A percentile compares a stretch with the other conserved stretches of the same genome.
Conservation (phyloP, 2,329 filamentous ascomycete species). For the Eurotiales sp. region DNA sequence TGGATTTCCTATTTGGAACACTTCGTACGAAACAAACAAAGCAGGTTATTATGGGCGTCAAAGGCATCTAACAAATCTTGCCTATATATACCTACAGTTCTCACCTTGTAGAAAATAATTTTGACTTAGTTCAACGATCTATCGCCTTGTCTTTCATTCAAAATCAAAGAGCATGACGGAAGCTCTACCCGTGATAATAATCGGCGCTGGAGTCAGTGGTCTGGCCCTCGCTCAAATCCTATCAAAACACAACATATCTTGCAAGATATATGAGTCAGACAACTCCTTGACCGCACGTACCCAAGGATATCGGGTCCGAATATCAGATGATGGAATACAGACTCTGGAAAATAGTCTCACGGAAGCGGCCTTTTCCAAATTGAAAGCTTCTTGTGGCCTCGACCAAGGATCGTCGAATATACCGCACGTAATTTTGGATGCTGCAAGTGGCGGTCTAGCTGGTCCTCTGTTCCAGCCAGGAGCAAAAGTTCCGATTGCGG, state of each 20-base stretch:
- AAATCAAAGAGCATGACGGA: neutral
- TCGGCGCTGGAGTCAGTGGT: neutral
- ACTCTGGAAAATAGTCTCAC: neutral
- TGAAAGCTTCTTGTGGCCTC: neutral
- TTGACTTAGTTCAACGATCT: neutral
- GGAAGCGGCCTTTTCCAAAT: neutral
- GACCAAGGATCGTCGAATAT: neutral
- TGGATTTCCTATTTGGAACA: neutral
- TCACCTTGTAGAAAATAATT: too few species aligned
- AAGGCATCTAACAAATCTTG: neutral
- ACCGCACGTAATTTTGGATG: neutral
- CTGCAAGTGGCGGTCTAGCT: neutral
- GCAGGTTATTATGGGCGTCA: neutral
- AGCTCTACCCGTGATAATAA: neutral
- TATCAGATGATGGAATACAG: constrained; percentile 4
- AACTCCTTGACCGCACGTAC: neutral
- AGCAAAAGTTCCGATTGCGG: neutral
- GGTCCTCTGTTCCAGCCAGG: neutral
- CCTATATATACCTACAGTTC: neutral
- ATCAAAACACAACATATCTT: neutral
- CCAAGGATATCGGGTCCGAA: constrained; percentile 3
- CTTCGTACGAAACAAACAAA: constrained; percentile 1
- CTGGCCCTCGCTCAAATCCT: neutral
- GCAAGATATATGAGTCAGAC: neutral
- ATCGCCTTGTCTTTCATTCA: too few species aligned